Base-by-base conservation (phyloP, 768 basidiomycete species). In the Kockovaella imperatae region DNA sequence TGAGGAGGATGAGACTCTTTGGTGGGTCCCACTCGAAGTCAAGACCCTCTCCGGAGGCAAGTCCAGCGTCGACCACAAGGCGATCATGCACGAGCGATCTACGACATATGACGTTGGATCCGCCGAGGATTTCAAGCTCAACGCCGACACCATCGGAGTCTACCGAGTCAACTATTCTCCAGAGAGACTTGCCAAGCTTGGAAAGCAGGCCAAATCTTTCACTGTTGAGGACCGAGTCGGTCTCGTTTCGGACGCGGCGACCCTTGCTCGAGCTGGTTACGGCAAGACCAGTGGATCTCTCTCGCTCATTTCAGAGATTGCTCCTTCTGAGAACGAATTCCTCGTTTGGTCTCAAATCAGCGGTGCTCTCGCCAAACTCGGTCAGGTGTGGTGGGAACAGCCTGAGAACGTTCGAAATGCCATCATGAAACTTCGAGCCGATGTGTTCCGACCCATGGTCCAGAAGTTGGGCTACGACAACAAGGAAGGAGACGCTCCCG, bases 171-270 rank as follows among this genome's bases (percentile, higher is more conserved):
- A 84, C 26, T 99, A 99, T 74, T 77, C 83, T 8, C 79, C 85
- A 21, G 83, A 86, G 55, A 78, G 86, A 40, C 76, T 95, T 13
- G 76, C 76, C 21, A 80, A 80, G 63, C 85, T 96, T 51, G 89
- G 86, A 4, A 71, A 75, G 17, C 86, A 90, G 63, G 88, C 87
- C 1, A 78, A 81, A n/a, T 81, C 79, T 61, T 88, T 93, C 74
- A 77, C 83, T 1, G 73, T 88, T 51, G 82, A 86, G 48, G 93
- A 99, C 66, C 80, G 87, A 20, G 83, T 96, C 59, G 91, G 91
- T 15, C 76, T 99, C 23, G 80, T 93, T 18, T 79, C 83, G 41
- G 95, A 97, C 60, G 77, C 83, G 0, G 76, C 84, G 62, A 83
- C 83, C 1, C 78, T 96, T 25, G 79, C 87, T 41, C 80, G 82